Evolutionary conservation across 805 yeast species (phyloP).

Genomic region (Ogataea ramenticola): DNA sequence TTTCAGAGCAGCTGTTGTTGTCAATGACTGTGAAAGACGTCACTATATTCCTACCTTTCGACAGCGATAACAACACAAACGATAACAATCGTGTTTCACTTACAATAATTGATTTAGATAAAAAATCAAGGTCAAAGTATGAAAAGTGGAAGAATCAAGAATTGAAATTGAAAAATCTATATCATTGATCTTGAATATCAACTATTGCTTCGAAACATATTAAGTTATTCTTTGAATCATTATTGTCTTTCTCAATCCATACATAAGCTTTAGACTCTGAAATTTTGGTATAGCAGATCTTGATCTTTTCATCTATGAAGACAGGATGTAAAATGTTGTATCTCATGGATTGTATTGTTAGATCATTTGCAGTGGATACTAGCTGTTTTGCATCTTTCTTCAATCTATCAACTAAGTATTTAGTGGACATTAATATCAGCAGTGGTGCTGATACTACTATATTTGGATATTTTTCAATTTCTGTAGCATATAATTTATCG

Average conservation of each 20-base stretch:
- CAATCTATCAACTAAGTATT: not conserved
- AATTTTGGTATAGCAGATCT: conserved; percentile 14
- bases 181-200: not conserved
- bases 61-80: conserved; percentile 17
- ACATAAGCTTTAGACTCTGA: conserved; percentile 11
- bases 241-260: conserved; percentile 20
- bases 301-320: conserved; percentile 32
- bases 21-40: conserved; percentile 50
- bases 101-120: conserved; percentile 41
- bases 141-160: conserved; percentile 34
- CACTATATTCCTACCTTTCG: conserved; percentile 38
- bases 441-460: conserved; percentile 80
- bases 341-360: conserved; percentile 24
- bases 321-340: conserved; percentile 48
- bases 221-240: not conserved
- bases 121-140: conserved; percentile 36
- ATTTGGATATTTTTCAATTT: conserved; percentile 52
- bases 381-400: too few species aligned
- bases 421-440: conserved; percentile 27
- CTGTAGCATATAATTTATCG: conserved; percentile 45
- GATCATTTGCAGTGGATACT: too few species aligned
- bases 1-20: conserved; percentile 31
- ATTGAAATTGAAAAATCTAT: conserved; percentile 6
- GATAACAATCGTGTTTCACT: conserved; percentile 1
- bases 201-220: conserved; percentile 12